Conservation (phyloP, 306 rosid species). For the Cucurbita pepo region DNA sequence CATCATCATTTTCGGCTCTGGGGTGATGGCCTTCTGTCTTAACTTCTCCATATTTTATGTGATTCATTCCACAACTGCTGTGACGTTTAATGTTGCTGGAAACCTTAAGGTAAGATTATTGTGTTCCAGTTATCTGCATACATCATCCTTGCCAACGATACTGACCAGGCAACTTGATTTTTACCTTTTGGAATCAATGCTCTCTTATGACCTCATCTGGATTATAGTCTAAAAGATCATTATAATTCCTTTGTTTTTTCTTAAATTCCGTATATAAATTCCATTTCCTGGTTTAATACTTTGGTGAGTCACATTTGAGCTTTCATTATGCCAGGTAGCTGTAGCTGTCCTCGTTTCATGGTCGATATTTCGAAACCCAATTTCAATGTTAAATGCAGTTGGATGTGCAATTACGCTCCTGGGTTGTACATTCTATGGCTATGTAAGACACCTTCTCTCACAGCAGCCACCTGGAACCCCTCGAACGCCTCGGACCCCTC, state of each 20-base stretch:
- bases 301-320: neutral
- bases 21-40: slow-evolving; percentile 89
- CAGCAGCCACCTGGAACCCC: slow-evolving; percentile 82
- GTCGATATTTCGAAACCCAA: slow-evolving; percentile 85
- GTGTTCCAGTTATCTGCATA: neutral
- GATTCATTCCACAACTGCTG: slow-evolving; percentile 95
- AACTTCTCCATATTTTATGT: slow-evolving; percentile 95
- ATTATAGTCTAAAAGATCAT: neutral
- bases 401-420: slow-evolving; percentile 82
- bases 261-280: neutral
- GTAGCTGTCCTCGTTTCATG: slow-evolving; percentile 93
- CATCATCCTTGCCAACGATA: neutral
- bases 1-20: slow-evolving; percentile 71
- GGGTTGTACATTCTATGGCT: slow-evolving; percentile 94
- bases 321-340: slow-evolving; percentile 51
- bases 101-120: slow-evolving; percentile 75
- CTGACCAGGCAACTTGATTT: neutral
- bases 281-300: neutral
- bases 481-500: slow-evolving; percentile 70
- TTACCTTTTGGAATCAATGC: neutral
- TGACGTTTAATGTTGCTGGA: slow-evolving; percentile 94
- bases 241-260: neutral
- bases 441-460: slow-evolving; percentile 64
- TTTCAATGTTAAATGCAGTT: slow-evolving; percentile 50
- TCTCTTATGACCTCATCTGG: neutral